Base-by-base conservation (phyloP, 768 basidiomycete genomes). In the Psilocybe sp. region DNA sequence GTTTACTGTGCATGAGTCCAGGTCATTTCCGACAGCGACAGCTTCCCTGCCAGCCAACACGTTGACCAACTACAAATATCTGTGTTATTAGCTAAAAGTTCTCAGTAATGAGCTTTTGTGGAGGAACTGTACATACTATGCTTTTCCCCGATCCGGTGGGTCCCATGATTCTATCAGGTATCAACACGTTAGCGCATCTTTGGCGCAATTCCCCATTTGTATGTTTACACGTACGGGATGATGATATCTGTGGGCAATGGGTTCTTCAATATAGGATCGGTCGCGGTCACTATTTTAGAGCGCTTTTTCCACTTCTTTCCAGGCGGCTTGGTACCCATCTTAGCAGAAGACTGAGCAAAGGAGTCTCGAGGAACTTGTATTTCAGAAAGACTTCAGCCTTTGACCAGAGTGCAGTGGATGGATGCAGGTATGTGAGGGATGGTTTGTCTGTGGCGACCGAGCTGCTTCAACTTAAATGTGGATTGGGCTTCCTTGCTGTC, bases 81-180 rank as follows among this genome's bases (percentile, higher is more conserved):
- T 6, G 32, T 40, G 2, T 11, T 15, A n/a, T n/a, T 41, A 32
- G 14, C 12, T 23, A 5, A n/a, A n/a, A n/a, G n/a, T n/a, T n/a
- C n/a, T 28, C 7, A 14, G 5, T 40, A 32, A 28, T 20, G 19
- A 33, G 15, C 13, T 15, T 28, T 12, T 19, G 7, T 14, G 3
- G 19, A 12, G 14, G 40, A 13, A 20, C 12, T 13, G 15, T 31
- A 39, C 60, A n/a, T 28, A 66, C 64, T 9, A 58, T 53, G 50
- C 64, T 66, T 47, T 66, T 66, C 18, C 64, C 64, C 6, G 51
- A 44, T 3, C 65, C 62, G 1, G 64, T 62, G 1, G 62, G 56
- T 5, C 65, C 65, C 54, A 65, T 64, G 3, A 65, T 51, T 5
- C 65, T 66, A 23, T 44, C 32, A 7, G 1, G 15, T 7, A 28